Conservation (phyloP, 108 stramenopile species). For the Aurantiochytrium sp. region DNA sequence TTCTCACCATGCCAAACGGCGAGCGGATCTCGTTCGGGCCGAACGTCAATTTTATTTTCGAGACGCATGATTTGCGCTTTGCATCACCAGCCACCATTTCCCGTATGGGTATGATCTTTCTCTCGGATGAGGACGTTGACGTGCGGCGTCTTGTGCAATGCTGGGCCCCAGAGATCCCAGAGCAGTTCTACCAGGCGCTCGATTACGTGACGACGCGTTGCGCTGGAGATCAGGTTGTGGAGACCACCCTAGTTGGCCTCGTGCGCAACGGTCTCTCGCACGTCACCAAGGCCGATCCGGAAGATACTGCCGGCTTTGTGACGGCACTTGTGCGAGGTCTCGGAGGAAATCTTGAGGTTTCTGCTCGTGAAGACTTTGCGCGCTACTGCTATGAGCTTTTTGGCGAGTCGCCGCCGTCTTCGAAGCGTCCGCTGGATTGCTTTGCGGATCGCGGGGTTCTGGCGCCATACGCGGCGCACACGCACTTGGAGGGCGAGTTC, state of each 20-base stretch:
- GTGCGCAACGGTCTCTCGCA: constrained; percentile 48
- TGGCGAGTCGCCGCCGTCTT: constrained; percentile 42
- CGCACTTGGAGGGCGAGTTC: not conserved
- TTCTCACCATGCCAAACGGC: constrained; percentile 61
- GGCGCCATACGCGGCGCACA: not conserved
- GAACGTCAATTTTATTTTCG: constrained; percentile 63
- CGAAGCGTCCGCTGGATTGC: constrained; percentile 34
- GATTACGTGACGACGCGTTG: not conserved
- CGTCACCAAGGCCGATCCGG: constrained; percentile 21
- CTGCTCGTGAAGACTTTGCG: constrained; percentile 37
- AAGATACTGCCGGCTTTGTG: constrained; percentile 29
- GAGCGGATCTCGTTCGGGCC: constrained; percentile 56
- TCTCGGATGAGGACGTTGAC: constrained; percentile 57
- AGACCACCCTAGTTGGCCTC: constrained; percentile 55
- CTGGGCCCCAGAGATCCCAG: constrained; percentile 36
- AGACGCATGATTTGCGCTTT: constrained; percentile 56
- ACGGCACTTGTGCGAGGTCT: constrained; percentile 48
- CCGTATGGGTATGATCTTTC: constrained; percentile 62
- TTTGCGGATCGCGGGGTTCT: constrained; percentile 19
- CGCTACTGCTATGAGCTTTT: constrained; percentile 46
- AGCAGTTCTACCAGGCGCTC: constrained; percentile 39
- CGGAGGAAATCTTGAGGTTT: constrained; percentile 44
- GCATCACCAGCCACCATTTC: constrained; percentile 59
- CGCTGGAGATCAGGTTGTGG: constrained; percentile 38
- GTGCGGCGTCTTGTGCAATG: constrained; percentile 23